Conservation (phyloP, 2,329 filamentous ascomycete species). For the Colletotrichum sp. region DNA sequence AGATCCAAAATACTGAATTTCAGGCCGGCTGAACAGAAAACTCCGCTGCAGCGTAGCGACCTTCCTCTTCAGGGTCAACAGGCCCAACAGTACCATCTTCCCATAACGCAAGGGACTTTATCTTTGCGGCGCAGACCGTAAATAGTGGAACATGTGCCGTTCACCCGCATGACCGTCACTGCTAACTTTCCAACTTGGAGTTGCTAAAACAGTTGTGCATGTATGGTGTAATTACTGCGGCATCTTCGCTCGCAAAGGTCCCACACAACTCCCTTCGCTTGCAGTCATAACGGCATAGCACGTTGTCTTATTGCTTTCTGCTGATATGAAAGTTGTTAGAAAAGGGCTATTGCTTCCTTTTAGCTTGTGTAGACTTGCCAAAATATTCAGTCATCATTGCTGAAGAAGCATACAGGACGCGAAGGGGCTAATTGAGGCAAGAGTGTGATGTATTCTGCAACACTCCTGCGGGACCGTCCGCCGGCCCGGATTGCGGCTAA, state of each 20-base stretch:
- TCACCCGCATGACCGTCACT: neutral
- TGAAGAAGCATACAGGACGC: no score
- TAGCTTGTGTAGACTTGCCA: no score
- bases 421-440: no score
- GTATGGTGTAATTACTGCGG: neutral
- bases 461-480: no score
- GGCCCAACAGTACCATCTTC: neutral
- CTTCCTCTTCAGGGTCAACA: neutral
- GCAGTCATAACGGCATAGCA: neutral
- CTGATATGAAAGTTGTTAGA: no score
- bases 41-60: neutral
- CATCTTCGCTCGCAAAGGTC: neutral
- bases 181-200: no score
- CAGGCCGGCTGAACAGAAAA: neutral
- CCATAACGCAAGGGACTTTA: neutral
- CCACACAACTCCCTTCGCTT: neutral
- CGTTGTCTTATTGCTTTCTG: neutral
- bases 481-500: no score
- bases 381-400: no score
- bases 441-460: no score
- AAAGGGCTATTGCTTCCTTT: no score
- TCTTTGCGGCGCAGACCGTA: neutral
- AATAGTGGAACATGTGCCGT: neutral
- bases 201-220: neutral
- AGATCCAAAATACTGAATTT: neutral